Conservation (phyloP, 139 green algal species). For the Coelastrella sp. region DNA sequence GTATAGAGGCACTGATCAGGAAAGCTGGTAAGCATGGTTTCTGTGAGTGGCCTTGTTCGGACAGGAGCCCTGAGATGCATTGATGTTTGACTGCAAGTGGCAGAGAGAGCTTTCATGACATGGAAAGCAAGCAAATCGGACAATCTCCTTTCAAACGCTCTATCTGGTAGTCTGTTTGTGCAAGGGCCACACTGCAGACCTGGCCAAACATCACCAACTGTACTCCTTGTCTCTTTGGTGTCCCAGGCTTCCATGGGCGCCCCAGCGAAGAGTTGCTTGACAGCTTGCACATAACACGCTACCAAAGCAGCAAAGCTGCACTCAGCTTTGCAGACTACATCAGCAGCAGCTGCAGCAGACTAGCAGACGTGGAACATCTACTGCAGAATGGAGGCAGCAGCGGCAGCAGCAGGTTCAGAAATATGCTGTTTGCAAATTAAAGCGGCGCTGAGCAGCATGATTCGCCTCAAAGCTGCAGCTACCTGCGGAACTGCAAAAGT, state of each 20-base stretch:
- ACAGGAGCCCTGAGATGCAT: neutral
- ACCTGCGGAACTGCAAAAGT: no score
- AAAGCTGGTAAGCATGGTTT: conserved; percentile 61
- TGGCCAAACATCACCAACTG: neutral
- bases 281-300: conserved; percentile 61
- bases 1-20: conserved; percentile 73
- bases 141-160: no score
- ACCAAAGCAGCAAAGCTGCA: conserved; percentile 55
- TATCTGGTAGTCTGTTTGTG: no score
- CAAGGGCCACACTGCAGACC: no score
- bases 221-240: neutral
- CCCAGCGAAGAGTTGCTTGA: conserved; percentile 44
- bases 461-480: no score
- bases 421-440: neutral
- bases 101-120: neutral
- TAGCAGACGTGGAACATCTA: conserved; percentile 2
- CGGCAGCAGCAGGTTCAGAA: conserved; percentile 23
- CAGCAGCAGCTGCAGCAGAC: conserved; percentile 10
- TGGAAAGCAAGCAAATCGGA: neutral
- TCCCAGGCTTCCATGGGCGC: conserved; percentile 53
- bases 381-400: neutral
- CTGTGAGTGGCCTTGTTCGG: neutral
- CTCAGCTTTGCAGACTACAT: conserved; percentile 54
- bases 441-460: no score
- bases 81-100: neutral